These are phyloP conservation scores for Eimeria praecox DNA, from an alignment of 169 alveolate species.

Conservation along the genomic window DNA sequence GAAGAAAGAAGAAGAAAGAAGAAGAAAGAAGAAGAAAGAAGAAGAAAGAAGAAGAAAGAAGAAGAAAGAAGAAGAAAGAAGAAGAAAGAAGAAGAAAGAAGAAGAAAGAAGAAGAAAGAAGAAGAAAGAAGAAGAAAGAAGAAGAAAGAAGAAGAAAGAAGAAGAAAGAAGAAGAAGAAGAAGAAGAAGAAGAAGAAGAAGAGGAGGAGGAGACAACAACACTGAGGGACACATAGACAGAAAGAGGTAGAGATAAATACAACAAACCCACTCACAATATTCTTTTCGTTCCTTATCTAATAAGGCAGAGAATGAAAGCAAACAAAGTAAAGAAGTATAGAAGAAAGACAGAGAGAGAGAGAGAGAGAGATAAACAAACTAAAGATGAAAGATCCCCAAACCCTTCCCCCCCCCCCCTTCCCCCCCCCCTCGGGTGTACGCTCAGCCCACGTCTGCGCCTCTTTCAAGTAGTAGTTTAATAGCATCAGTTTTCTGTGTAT, in stretches of 20 bases:
- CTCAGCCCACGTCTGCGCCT: constrained; percentile 16
- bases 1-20: too few relatives aligned
- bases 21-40: too few relatives aligned
- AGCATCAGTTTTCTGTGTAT: not conserved
- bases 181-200: not conserved
- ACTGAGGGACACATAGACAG: not conserved
- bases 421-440: too few relatives aligned
- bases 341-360: not conserved
- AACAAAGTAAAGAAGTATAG: not conserved
- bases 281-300: too few relatives aligned
- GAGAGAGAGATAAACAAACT: not conserved
- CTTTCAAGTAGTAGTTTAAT: not conserved
- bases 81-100: too few relatives aligned
- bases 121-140: too few relatives aligned
- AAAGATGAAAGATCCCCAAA: not conserved
- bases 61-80: too few relatives aligned
- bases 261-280: too few relatives aligned
- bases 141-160: not conserved
- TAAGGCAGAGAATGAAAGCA: too few relatives aligned
- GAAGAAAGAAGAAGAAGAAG: not conserved
- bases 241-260: not conserved
- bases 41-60: too few relatives aligned
- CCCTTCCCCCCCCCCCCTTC: too few relatives aligned
- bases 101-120: too few relatives aligned
- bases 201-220: not conserved